Conservation (phyloP, 768 basidiomycete genomes). For the Auriscalpium vulgare region DNA sequence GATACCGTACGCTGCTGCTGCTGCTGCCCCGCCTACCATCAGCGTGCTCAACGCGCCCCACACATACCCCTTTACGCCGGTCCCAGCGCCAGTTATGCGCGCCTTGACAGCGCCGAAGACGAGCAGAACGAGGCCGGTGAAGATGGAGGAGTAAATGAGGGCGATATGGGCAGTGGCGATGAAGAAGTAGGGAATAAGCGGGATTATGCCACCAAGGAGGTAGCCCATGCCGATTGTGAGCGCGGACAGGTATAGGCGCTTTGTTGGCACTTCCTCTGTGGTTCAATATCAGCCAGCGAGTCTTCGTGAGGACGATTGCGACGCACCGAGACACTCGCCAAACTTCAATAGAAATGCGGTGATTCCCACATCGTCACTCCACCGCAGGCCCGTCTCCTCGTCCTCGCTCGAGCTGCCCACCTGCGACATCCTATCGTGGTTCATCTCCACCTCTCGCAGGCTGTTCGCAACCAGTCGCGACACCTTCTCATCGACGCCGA, state of each 20-base stretch:
- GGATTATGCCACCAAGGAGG: slow-evolving; percentile 88
- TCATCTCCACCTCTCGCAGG: slow-evolving; percentile 58
- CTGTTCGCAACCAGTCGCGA: slow-evolving; percentile 72
- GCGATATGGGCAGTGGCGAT: slow-evolving; percentile 59
- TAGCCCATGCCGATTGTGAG: slow-evolving; percentile 95
- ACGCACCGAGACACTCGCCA: slow-evolving; percentile 82
- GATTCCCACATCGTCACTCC: slow-evolving; percentile 76
- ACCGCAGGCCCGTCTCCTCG: slow-evolving; percentile 58
- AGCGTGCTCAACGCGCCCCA: slow-evolving; percentile 87
- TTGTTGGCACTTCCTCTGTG: slow-evolving; percentile 80
- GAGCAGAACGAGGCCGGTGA: slow-evolving; percentile 82
- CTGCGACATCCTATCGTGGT: not conserved
- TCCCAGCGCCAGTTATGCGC: slow-evolving; percentile 73
- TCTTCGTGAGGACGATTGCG: not conserved
- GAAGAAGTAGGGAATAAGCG: slow-evolving; percentile 90
- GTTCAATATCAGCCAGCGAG: too few species aligned
- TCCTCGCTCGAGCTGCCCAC: slow-evolving; percentile 3
- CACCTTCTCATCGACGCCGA: slow-evolving; percentile 81
- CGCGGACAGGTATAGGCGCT: slow-evolving; percentile 82
- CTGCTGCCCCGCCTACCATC: slow-evolving; percentile 85
- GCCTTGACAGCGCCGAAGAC: slow-evolving; percentile 90
- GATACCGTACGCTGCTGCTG: slow-evolving; percentile 61
- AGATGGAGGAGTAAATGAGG: slow-evolving; percentile 63
- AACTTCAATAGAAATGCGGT: slow-evolving; percentile 95
- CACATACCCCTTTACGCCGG: slow-evolving; percentile 57